These are phyloP conservation scores for Yamadazyma sp. DNA, from an alignment of 1,139 yeast species.

Conservation along the genomic window DNA sequence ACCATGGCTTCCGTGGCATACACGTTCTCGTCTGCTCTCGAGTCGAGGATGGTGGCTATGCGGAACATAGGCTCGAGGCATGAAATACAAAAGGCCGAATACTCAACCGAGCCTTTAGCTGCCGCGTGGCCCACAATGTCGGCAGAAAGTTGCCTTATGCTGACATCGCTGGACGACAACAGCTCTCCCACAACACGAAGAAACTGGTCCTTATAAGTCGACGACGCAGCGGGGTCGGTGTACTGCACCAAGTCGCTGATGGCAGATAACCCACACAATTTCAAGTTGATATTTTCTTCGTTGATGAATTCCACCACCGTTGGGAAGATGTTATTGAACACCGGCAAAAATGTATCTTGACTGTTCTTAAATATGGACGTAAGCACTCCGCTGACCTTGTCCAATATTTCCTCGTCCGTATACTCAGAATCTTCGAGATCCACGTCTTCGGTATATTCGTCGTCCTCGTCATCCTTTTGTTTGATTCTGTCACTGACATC, in stretches of 20 bases:
- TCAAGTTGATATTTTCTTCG: slow-evolving; percentile 67
- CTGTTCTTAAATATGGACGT: slow-evolving; percentile 71
- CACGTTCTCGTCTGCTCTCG: slow-evolving; percentile 79
- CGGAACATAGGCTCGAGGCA: slow-evolving; percentile 74
- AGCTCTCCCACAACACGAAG: slow-evolving; percentile 63
- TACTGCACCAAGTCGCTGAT: slow-evolving; percentile 80
- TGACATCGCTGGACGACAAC: slow-evolving; percentile 65
- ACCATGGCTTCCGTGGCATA: slow-evolving; percentile 87
- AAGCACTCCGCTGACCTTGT: slow-evolving; percentile 79
- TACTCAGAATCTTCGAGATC: slow-evolving; percentile 83
- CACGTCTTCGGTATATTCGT: slow-evolving; percentile 68
- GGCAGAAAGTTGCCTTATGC: slow-evolving; percentile 85
- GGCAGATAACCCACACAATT: slow-evolving; percentile 77
- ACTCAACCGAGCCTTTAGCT: slow-evolving; percentile 68
- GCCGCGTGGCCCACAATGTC: slow-evolving; percentile 86
- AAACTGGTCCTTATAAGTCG: slow-evolving; percentile 63
- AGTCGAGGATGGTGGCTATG: slow-evolving; percentile 78
- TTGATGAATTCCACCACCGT: slow-evolving; percentile 55
- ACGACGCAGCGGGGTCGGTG: slow-evolving; percentile 64
- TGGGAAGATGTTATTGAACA: slow-evolving; percentile 61
- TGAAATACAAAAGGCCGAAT: slow-evolving; percentile 62
- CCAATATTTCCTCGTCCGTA: slow-evolving; percentile 85
- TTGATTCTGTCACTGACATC: slow-evolving; percentile 74
- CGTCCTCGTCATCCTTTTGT: slow-evolving; percentile 64
- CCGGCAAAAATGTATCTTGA: slow-evolving; percentile 58